Evolutionary conservation across 345 rosid genomes (phyloP).

Genomic region (Salix koriyanagi): DNA sequence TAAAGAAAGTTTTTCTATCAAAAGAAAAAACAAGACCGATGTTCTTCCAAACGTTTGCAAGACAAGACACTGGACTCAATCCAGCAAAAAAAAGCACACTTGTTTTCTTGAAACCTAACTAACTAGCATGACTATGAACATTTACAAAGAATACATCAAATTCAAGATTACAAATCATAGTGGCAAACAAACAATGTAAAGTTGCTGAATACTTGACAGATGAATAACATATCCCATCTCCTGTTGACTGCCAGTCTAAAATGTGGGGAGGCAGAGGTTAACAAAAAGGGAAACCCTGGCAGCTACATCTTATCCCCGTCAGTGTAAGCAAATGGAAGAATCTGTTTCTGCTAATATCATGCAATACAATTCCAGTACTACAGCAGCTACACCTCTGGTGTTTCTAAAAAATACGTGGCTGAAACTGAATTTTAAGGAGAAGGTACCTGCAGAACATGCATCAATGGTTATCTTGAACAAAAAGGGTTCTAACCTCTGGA

Average conservation of each 20-base stretch:
- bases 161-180: neutral
- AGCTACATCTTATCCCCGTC: constrained; percentile 11
- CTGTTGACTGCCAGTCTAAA: constrained; percentile 4
- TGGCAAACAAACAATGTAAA: constrained; percentile 5
- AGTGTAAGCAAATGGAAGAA: neutral
- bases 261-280: constrained; percentile 8
- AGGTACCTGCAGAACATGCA: constrained; percentile 21
- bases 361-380: constrained; percentile 5
- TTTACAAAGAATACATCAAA: neutral
- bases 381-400: neutral
- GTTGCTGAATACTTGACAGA: constrained; percentile 2
- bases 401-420: neutral
- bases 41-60: neutral
- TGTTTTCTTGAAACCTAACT: neutral
- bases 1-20: neutral
- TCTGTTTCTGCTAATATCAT: neutral
- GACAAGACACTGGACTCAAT: neutral
- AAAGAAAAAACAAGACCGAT: neutral
- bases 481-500: neutral
- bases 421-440: constrained; percentile 11
- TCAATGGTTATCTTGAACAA: neutral
- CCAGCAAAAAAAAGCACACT: neutral
- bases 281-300: constrained; percentile 9
- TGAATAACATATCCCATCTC: constrained; percentile 6
- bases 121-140: neutral